Evolutionary conservation across 495 filamentous ascomycete genomes (phyloP), one percentile per base, ranked within the genome.

Genomic region (Neurospora intermedia): DNA sequence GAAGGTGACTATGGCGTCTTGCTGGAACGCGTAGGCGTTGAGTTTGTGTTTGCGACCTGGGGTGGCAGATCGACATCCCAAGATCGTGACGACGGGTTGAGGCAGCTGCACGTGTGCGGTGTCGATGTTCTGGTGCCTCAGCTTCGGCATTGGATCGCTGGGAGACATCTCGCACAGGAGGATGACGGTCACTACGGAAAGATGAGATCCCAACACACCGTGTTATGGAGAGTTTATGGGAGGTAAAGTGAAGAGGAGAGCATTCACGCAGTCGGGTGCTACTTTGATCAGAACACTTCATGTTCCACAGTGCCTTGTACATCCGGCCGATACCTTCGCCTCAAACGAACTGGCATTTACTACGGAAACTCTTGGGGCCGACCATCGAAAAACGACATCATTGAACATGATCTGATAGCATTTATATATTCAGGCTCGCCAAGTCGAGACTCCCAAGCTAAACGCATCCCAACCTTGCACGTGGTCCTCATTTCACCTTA

Each of bases 1-100:
- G 73, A 80, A 81, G 40, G 82, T 76, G 40, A 77, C 73, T 69
- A 85, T 77, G 43, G 77, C 81, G 71, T 85, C 80, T 71, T 85
- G 83, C 71, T 85, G 83, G 75, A 84, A 84, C 3, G 83, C 81
- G 71, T 80, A 79, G 40, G 81, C 83, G 76, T 85, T 85, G 69
- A 85, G 77, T 43, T 78, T 76, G 77, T 74, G 81, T 41, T 71
- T 75, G 69, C 83, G 82, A 71, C 82, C 54, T 66, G 54, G 54
- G 3, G 54, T 66, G 40, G 78, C 73, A 31, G 82, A 80, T 74
- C 83, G 82, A 20, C 69, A 73, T 54, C 79, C 82, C 71, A 85
- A 75, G 54, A 78, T 75, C 59, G 80, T 77, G 59, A 78, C 62
- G 35, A 70, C 71, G 39, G 81, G 82, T 3, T 80, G 35, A 11